phyloP scores from a whole-genome alignment of 2,329 filamentous ascomycete genomes.

The Colletotrichum sp. region DNA sequence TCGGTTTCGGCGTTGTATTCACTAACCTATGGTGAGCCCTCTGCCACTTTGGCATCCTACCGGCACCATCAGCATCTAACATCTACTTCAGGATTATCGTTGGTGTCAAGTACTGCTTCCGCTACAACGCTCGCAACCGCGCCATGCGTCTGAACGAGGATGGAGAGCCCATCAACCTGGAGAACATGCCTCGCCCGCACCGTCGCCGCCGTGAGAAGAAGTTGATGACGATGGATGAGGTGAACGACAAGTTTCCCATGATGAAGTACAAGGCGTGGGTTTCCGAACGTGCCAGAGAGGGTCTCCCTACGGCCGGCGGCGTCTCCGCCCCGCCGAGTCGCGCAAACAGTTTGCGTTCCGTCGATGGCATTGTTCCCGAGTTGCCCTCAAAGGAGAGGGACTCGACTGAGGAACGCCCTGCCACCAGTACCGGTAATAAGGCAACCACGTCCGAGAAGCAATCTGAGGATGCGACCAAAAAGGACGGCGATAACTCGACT shows the following conservation, averaged over 20 bases:
- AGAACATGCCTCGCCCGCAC: conserved; percentile 83
- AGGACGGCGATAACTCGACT: conserved; percentile 5
- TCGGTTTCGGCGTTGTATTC: conserved; percentile 97
- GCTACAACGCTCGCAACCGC: conserved; percentile 94
- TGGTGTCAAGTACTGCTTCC: conserved; percentile 98
- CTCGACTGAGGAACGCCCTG: conserved; percentile 40
- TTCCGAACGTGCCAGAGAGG: conserved; percentile 79
- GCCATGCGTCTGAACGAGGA: conserved; percentile 78
- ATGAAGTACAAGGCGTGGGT: conserved; percentile 98
- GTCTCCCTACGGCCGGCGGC: conserved; percentile 82
- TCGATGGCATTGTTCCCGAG: conserved; percentile 55
- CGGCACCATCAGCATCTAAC: neutral
- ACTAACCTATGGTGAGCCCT: conserved; percentile 90
- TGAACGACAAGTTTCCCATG: conserved; percentile 95
- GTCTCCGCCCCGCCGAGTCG: conserved; percentile 77
- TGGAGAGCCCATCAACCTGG: conserved; percentile 86
- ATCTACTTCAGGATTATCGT: conserved; percentile 86
- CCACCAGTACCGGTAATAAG: conserved; percentile 3
- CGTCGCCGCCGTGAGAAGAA: conserved; percentile 94
- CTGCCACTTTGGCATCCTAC: neutral
- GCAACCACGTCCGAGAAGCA: conserved; percentile 5
- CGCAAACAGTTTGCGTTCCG: conserved; percentile 74
- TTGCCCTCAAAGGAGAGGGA: conserved; percentile 43
- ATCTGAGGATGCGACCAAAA: neutral
- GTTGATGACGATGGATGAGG: conserved; percentile 98